These are phyloP conservation scores for Borovskyia barvae DNA, from an alignment of 208 protist species.

Conservation along the genomic window DNA sequence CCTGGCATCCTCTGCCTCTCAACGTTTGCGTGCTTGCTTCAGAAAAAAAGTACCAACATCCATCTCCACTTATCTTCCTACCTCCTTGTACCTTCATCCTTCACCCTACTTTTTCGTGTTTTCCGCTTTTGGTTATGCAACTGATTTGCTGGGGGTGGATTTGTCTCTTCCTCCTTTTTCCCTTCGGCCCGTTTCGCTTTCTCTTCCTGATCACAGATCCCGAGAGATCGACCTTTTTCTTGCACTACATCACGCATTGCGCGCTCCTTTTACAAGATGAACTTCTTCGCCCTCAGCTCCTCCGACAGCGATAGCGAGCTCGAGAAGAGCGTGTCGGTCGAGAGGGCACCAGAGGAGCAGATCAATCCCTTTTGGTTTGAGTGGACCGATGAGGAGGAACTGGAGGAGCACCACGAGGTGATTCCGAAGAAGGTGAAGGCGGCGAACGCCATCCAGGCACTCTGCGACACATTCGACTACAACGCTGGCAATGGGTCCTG, in stretches of 20 bases:
- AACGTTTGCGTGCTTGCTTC: no score
- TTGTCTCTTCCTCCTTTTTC: constrained; percentile 5
- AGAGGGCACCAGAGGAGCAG: constrained; percentile 47
- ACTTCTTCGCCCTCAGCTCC: constrained; percentile 34
- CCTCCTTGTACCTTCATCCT: neutral
- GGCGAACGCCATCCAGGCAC: constrained; percentile 42
- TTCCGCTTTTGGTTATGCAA: constrained; percentile 1
- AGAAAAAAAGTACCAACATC: neutral
- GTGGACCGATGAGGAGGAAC: constrained; percentile 72
- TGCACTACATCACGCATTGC: constrained; percentile 4
- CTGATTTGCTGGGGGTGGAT: no score
- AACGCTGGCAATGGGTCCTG: constrained; percentile 33
- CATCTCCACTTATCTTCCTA: neutral
- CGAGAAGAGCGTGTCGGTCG: constrained; percentile 41
- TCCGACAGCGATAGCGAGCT: constrained; percentile 58
- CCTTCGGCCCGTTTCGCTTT: constrained; percentile 8
- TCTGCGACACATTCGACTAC: constrained; percentile 59
- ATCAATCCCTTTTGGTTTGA: constrained; percentile 78
- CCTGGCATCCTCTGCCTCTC: no score
- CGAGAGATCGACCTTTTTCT: constrained; percentile 2
- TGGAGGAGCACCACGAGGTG: constrained; percentile 48
- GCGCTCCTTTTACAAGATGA: constrained; percentile 19
- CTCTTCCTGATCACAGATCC: constrained; percentile 2
- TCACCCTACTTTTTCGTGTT: neutral
- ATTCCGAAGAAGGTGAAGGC: constrained; percentile 64